Evolutionary conservation across 495 filamentous ascomycete species (phyloP).

Genomic region (Trichocladium uniseriatum): DNA sequence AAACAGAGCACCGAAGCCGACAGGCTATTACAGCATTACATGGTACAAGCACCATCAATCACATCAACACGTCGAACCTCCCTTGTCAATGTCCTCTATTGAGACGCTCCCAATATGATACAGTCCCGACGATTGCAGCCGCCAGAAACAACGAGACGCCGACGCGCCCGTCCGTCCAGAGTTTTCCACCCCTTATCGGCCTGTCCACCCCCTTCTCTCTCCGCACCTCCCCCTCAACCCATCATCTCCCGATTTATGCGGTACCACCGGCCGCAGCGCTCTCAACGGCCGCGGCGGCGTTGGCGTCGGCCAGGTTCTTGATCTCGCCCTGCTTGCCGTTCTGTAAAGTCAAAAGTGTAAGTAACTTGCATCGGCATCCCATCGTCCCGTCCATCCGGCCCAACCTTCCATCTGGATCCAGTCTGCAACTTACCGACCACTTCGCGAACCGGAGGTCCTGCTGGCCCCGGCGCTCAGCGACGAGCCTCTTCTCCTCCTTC

Average conservation of each 20-base stretch:
- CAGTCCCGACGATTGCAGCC: conserved; percentile 11
- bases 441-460: conserved; percentile 88
- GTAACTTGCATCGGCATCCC: not conserved
- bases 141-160: not conserved
- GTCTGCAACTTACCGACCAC: conserved; percentile 74
- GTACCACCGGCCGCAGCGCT: conserved; percentile 20
- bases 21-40: not conserved
- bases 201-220: not conserved
- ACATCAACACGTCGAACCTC: not conserved
- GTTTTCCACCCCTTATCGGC: not conserved
- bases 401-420: conserved; percentile 19
- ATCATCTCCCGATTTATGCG: not conserved
- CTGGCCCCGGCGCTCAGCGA: conserved; percentile 81
- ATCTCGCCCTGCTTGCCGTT: conserved; percentile 92
- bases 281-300: conserved; percentile 52
- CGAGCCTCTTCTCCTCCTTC: conserved; percentile 81
- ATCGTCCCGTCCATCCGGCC: conserved; percentile 1
- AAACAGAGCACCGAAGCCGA: too few species aligned
- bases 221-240: not conserved
- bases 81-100: conserved; percentile 17
- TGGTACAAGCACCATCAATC: not conserved
- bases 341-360: conserved; percentile 47
- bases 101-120: conserved; percentile 21
- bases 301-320: conserved; percentile 64
- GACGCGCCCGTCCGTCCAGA: not conserved